Evolutionary conservation across 768 basidiomycete genomes (phyloP).

Genomic region (Auriscalpium vulgare): DNA sequence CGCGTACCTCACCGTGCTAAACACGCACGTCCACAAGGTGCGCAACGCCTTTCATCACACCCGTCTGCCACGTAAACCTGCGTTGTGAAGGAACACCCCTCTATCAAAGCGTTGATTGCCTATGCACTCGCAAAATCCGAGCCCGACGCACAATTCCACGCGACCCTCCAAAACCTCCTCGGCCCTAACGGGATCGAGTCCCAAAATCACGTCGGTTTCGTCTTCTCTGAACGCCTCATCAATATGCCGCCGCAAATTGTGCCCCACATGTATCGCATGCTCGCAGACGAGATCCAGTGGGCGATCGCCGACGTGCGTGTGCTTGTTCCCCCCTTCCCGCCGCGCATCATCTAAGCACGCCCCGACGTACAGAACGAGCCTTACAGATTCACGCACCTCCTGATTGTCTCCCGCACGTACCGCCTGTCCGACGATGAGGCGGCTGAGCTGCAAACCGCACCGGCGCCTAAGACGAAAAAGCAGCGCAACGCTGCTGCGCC

Average conservation of each 20-base stretch:
- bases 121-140: slow-evolving; percentile 63
- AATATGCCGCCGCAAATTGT: slow-evolving; percentile 95
- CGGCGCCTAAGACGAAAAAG: slow-evolving; percentile 28
- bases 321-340: background rate
- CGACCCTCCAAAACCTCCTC: slow-evolving; percentile 47
- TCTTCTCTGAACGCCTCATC: slow-evolving; percentile 82
- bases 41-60: slow-evolving; percentile 9
- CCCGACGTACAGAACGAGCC: slow-evolving; percentile 38
- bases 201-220: slow-evolving; percentile 62
- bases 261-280: slow-evolving; percentile 88
- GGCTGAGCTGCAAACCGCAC: slow-evolving; percentile 33
- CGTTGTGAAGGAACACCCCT: slow-evolving; percentile 54
- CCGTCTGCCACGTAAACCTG: background rate
- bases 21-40: slow-evolving; percentile 64
- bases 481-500: slow-evolving; percentile 27
- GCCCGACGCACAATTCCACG: slow-evolving; percentile 39
- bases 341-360: background rate
- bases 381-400: slow-evolving; percentile 63
- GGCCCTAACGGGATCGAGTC: slow-evolving; percentile 22
- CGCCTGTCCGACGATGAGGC: slow-evolving; percentile 66
- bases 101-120: slow-evolving; percentile 58
- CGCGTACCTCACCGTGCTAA: slow-evolving; percentile 78
- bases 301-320: slow-evolving; percentile 55
- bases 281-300: slow-evolving; percentile 73
- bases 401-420: slow-evolving; percentile 77